phyloP scores from a whole-genome alignment of 2,329 filamentous ascomycete species.

The Sporothrix brunneoviolacea region DNA sequence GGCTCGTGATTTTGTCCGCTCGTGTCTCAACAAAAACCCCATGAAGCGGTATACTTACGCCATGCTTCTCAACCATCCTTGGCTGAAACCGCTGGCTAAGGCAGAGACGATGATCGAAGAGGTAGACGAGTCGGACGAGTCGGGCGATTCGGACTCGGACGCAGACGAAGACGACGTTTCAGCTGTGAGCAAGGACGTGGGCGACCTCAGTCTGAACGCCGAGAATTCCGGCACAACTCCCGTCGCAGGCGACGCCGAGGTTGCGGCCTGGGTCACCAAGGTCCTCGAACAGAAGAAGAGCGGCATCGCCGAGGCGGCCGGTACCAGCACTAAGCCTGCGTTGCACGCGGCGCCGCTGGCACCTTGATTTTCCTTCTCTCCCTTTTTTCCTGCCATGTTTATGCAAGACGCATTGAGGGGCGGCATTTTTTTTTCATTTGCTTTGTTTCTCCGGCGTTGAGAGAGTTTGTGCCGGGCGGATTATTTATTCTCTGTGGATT shows the following conservation, averaged over 20 bases:
- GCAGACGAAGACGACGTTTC: slow-evolving; percentile 24
- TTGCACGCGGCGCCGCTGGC: slow-evolving; percentile 83
- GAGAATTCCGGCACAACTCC: slow-evolving; percentile 37
- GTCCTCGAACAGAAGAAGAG: slow-evolving; percentile 61
- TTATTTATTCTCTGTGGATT: slow-evolving; percentile 12
- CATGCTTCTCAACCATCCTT: slow-evolving; percentile 81
- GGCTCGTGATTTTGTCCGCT: slow-evolving; percentile 79
- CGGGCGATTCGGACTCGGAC: slow-evolving; percentile 27
- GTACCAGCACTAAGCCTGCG: slow-evolving; percentile 60
- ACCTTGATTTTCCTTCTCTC: slow-evolving; percentile 22
- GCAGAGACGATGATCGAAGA: slow-evolving; percentile 30
- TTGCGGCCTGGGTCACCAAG: slow-evolving; percentile 74
- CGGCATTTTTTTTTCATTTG: neutral
- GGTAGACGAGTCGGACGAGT: slow-evolving; percentile 28
- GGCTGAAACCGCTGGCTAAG: slow-evolving; percentile 50
- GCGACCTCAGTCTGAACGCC: slow-evolving; percentile 35
- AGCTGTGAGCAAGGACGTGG: slow-evolving; percentile 29
- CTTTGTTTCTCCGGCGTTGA: neutral
- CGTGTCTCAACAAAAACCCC: slow-evolving; percentile 88
- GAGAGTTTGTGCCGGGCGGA: too few relatives aligned
- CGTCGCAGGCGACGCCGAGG: slow-evolving; percentile 66
- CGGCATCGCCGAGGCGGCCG: slow-evolving; percentile 37
- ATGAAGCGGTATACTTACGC: slow-evolving; percentile 90
- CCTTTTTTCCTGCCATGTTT: neutral
- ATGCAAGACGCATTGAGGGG: neutral